Base-by-base conservation (phyloP, 2,329 filamentous ascomycete species). In the Colletotrichum sp. region DNA sequence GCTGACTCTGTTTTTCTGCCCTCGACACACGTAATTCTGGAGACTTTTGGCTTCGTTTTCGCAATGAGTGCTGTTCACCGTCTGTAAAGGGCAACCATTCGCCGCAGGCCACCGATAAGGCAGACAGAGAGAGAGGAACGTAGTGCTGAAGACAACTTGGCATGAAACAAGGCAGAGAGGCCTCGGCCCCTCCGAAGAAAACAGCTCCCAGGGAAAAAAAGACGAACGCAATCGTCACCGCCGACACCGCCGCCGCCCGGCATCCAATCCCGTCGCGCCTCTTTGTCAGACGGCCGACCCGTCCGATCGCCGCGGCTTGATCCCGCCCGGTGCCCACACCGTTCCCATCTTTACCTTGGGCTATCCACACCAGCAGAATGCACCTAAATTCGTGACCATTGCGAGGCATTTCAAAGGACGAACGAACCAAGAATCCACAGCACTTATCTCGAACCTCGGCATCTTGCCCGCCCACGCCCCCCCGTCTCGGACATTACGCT, bases 261-360 rank as follows among this genome's bases (percentile, higher is more conserved):
- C 57, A 64, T 44, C 73, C 73, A 76, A 76, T 76, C 69, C 73
- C 57, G 73, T 68, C 15, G n/a, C 57, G 30, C 27, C 39, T 39
- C 63, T 76, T 76, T 76, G 73, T 76, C 69, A 76, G 73, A 25
- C 12, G 36, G 27, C 65, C 57, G 44, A 44, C 67, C 44, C 61
- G 59, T 8, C 61, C 64, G 70, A 72, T 68, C 71, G 29, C 71
- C 62, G 49, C 52, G 55, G 29, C 44, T 52, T 52, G 44, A 52
- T 52, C 44, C 44, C 44, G 44, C 44, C n/a, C 44, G 44, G 44
- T 52, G 44, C 44, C 44, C 44, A 52, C 44, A 52, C 44, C 44
- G 44, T 52, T 52, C 44, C 44, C 44, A 52, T 52, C 44, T 1
- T 13, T 27, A 59, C 16, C 39, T 39, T 39, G 36, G 19, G 39